Conservation (phyloP, 225 moss, liverwort and hornwort genomes). For the Straminergon stramineum region DNA sequence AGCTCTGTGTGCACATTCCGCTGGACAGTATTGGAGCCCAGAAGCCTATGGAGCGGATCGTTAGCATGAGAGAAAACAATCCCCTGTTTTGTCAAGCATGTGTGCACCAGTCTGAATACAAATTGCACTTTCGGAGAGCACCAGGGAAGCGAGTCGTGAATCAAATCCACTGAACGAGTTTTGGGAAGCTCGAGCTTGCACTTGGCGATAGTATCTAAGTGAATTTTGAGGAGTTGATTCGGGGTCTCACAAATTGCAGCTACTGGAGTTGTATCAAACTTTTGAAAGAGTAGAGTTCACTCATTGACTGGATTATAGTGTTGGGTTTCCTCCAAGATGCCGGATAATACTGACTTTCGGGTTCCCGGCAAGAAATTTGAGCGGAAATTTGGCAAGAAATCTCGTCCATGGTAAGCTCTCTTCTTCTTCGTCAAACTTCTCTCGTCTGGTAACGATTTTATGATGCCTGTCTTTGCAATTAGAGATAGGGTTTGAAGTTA, state of each 20-base stretch:
- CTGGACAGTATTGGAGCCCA: background rate
- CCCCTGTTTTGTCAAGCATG: background rate
- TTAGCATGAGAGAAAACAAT: background rate
- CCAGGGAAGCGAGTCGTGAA: background rate
- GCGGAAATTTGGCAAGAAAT: background rate
- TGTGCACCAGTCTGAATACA: background rate
- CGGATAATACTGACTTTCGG: background rate
- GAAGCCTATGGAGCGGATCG: background rate
- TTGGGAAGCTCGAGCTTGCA: background rate
- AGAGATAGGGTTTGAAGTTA: background rate
- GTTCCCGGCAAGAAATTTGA: background rate
- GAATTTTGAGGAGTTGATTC: background rate
- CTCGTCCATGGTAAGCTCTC: background rate
- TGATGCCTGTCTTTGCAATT: background rate
- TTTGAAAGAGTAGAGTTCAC: background rate
- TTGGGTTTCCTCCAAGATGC: background rate
- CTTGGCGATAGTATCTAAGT: background rate
- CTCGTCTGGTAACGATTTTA: background rate
- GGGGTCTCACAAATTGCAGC: background rate
- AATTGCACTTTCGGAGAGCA: background rate
- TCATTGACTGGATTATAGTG: background rate
- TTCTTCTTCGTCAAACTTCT: background rate
- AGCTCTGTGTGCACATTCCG: background rate
- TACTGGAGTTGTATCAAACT: background rate
- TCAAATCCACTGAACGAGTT: background rate